These are phyloP conservation scores for Podila horticola DNA, from an alignment of 192 early-diverging fungal genomes.

Conservation along the genomic window DNA sequence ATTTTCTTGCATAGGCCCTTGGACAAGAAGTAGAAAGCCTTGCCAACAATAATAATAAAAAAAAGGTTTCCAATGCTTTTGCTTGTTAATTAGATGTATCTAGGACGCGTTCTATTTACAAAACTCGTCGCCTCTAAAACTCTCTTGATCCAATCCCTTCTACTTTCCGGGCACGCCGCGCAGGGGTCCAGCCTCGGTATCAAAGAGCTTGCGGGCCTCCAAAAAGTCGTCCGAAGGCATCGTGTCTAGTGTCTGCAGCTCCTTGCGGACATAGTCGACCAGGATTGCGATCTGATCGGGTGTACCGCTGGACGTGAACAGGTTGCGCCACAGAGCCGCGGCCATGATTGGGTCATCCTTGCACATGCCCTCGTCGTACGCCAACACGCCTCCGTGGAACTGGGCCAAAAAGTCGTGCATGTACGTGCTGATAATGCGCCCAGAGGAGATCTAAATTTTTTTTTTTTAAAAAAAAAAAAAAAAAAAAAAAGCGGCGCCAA, in stretches of 20 bases:
- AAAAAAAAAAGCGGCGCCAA: not conserved
- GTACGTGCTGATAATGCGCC: constrained; percentile 77
- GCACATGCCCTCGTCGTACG: constrained; percentile 93
- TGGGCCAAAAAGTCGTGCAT: constrained; percentile 83
- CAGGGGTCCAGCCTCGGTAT: constrained; percentile 27
- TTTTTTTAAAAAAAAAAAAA: constrained; percentile 4
- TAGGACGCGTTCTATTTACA: too few species aligned
- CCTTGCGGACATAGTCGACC: constrained; percentile 53
- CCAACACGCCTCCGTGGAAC: constrained; percentile 89
- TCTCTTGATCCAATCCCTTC: not conserved
- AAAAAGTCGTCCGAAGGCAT: constrained; percentile 44
- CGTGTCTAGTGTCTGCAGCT: constrained; percentile 52
- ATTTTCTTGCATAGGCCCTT: not conserved
- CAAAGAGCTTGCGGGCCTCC: constrained; percentile 38
- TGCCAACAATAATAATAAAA: not conserved
- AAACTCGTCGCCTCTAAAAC: too few species aligned
- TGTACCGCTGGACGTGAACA: constrained; percentile 50
- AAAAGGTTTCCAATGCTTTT: not conserved
- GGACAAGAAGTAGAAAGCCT: not conserved
- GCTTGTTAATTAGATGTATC: too few species aligned
- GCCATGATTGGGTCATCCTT: constrained; percentile 89
- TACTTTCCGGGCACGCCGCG: constrained; percentile 51
- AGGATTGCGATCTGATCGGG: constrained; percentile 46
- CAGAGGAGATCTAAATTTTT: constrained; percentile 71
- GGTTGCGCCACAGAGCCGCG: constrained; percentile 85